Evolutionary conservation across 1,284 basidiomycete species (phyloP).

Genomic region (Somion occarium): DNA sequence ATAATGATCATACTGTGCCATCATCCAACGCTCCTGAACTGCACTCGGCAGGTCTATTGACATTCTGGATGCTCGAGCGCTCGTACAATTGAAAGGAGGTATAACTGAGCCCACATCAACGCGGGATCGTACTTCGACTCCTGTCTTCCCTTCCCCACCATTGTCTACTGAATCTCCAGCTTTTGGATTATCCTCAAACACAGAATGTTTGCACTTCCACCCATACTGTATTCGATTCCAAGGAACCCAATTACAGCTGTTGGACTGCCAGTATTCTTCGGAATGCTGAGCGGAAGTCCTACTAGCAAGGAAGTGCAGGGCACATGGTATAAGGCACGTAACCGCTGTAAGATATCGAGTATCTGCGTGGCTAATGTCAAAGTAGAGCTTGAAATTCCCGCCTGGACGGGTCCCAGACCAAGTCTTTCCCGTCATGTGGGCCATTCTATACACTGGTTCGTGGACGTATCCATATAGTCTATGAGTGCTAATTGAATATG

Average conservation of each 20-base stretch:
- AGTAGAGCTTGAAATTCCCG: conserved; percentile 38
- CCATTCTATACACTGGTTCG: conserved; percentile 41
- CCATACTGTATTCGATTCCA: conserved; percentile 49
- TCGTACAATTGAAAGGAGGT: too few species aligned
- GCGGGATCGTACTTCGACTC: too few species aligned
- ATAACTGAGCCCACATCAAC: too few species aligned
- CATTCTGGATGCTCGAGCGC: too few species aligned
- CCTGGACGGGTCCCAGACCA: conserved; percentile 44
- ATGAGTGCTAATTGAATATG: not conserved
- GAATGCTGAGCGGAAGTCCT: conserved; percentile 47
- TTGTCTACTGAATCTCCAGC: too few species aligned
- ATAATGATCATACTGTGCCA: too few species aligned
- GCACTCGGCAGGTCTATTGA: too few species aligned
- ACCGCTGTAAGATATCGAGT: too few species aligned
- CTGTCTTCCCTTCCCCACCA: too few species aligned
- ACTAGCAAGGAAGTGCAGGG: conserved; percentile 44
- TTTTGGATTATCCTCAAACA: too few species aligned
- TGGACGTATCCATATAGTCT: not conserved
- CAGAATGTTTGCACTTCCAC: conserved; percentile 30
- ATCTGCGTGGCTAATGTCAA: too few species aligned
- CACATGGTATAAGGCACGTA: conserved; percentile 55
- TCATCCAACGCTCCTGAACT: too few species aligned
- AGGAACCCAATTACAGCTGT: conserved; percentile 58
- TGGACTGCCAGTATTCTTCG: conserved; percentile 57
- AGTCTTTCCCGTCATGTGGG: conserved; percentile 61